Evolutionary conservation across 257 asterid species (phyloP).

Genomic region (Petrea volubilis): DNA sequence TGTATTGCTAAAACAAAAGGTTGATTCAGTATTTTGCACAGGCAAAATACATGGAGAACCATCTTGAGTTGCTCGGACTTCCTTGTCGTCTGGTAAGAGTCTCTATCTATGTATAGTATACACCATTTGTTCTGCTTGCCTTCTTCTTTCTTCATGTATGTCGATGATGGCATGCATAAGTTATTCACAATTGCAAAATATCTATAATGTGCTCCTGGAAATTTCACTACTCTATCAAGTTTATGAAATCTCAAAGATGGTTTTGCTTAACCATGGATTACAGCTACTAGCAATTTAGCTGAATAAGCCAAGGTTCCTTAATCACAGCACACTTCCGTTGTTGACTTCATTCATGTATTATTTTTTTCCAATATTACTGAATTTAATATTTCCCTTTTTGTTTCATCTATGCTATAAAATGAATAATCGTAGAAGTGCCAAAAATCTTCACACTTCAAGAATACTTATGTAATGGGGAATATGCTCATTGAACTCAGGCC

Average conservation of each 20-base stretch:
- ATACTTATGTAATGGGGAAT: neutral
- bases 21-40: conserved; percentile 66
- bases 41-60: conserved; percentile 86
- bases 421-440: neutral
- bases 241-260: neutral
- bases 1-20: conserved; percentile 86
- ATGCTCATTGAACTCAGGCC: neutral
- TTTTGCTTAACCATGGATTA: conserved; percentile 10
- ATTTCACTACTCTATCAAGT: neutral
- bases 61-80: conserved; percentile 93
- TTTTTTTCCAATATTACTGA: neutral
- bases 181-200: neutral
- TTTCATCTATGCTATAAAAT: conserved; percentile 4
- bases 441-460: neutral
- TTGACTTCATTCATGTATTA: neutral
- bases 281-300: conserved; percentile 11
- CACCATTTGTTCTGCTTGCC: neutral
- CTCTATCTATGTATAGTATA: conserved; percentile 7
- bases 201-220: neutral
- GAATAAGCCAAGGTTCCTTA: neutral
- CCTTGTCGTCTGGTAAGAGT: conserved; percentile 85
- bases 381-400: conserved; percentile 2
- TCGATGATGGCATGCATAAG: neutral
- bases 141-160: conserved; percentile 14
- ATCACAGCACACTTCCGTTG: neutral